Conservation (phyloP, 257 asterid genomes). For the Ilex aquifolium region DNA sequence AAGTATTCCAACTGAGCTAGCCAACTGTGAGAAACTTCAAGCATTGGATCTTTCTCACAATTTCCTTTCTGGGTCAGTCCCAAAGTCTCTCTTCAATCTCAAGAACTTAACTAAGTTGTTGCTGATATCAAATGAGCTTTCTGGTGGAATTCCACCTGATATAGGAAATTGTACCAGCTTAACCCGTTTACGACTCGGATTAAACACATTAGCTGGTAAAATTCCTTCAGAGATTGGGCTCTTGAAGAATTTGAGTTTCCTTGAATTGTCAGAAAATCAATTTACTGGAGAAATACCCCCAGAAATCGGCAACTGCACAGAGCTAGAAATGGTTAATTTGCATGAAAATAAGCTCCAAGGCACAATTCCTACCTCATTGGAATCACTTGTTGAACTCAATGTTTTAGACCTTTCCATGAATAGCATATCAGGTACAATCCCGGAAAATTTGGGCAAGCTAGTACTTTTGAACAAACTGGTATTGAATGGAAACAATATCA, state of each 20-base stretch:
- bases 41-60: slow-evolving; percentile 64
- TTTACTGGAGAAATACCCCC: slow-evolving; percentile 45
- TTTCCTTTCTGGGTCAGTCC: slow-evolving; percentile 51
- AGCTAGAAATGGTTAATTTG: slow-evolving; percentile 62
- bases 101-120: slow-evolving; percentile 58
- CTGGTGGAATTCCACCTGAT: slow-evolving; percentile 50
- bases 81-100: slow-evolving; percentile 43
- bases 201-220: slow-evolving; percentile 40
- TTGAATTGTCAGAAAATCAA: slow-evolving; percentile 60
- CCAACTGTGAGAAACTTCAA: slow-evolving; percentile 43
- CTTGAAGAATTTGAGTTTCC: slow-evolving; percentile 40
- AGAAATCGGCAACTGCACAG: slow-evolving; percentile 50
- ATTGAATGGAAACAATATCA: slow-evolving; percentile 42
- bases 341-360: slow-evolving; percentile 54
- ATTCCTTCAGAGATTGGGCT: slow-evolving; percentile 50
- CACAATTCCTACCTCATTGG: slow-evolving; percentile 50
- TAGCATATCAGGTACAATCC: slow-evolving; percentile 49
- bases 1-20: slow-evolving; percentile 52
- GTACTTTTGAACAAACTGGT: slow-evolving; percentile 50
- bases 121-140: slow-evolving; percentile 52
- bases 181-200: slow-evolving; percentile 51
- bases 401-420: slow-evolving; percentile 61
- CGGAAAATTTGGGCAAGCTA: slow-evolving; percentile 49
- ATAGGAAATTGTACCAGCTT: slow-evolving; percentile 65
- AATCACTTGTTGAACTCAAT: slow-evolving; percentile 37